Conservation (phyloP, 73 alveolate species). For the Paramecium primaurelia region DNA sequence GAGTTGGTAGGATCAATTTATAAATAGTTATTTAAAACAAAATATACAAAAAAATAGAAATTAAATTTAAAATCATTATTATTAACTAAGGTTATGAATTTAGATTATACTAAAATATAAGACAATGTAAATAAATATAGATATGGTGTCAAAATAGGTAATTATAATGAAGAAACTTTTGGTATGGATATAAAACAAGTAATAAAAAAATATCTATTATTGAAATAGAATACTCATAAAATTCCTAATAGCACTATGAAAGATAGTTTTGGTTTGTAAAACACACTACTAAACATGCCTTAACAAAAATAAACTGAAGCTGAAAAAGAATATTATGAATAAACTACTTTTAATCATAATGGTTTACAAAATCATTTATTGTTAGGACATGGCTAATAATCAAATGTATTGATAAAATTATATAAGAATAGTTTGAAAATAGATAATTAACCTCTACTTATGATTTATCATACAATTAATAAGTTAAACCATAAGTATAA, state of each 20-base stretch:
- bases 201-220: neutral
- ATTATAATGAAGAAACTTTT: slow-evolving; percentile 50
- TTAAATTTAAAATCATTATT: neutral
- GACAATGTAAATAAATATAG: slow-evolving; percentile 59
- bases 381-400: slow-evolving; percentile 50
- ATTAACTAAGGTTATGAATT: too few species aligned
- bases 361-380: slow-evolving; percentile 41
- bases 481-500: slow-evolving; percentile 39
- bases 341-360: neutral
- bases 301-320: neutral
- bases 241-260: slow-evolving; percentile 43
- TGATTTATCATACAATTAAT: slow-evolving; percentile 45
- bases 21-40: neutral
- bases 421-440: neutral
- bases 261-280: slow-evolving; percentile 24
- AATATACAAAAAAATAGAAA: neutral
- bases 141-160: slow-evolving; percentile 45
- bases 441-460: neutral
- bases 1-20: neutral
- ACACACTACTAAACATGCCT: slow-evolving; percentile 3
- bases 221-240: neutral
- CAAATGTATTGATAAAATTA: neutral
- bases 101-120: slow-evolving; percentile 19
- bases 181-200: slow-evolving; percentile 51
- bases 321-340: slow-evolving; percentile 37